Base-by-base conservation (phyloP, 306 rosid genomes). In the Arachis hypogaea region DNA sequence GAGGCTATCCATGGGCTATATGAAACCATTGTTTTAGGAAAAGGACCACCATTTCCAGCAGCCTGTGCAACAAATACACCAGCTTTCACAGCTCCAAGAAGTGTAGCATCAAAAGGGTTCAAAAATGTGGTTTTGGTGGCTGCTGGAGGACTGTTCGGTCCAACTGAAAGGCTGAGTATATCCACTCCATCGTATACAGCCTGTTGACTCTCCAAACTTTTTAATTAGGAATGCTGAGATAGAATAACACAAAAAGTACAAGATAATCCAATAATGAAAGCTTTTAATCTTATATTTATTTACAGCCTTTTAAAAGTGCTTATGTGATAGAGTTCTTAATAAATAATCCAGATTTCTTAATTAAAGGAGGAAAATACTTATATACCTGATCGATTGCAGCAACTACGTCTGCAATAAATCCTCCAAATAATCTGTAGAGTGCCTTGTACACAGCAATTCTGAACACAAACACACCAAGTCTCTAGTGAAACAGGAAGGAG, bases 371-470 rank as follows among this genome's bases (percentile, higher is more conserved):
- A 77, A 68, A 80, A 76, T 60, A 77, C 66, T 18, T 18, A 63
- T 62, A 38, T 71, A 95, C 99, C 98, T 90, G 99, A 86, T 95
- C 99, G 47, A 95, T 92, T 76, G 99, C 99, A 30, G 99, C 99
- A 43, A 95, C 99, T 12, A 95, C 99, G 86, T 95, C 99, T 9
- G 98, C 93, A 77, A 95, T 85, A 85, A 78, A 95, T 49, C 99
- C 99, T 75, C 99, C 99, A 80, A 95, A 95, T 50, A 92, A 86
- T 83, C 97, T 87, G 82, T 95, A 95, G 63, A 95, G 89, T 62
- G 99, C 98, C 86, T 95, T 95, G 80, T 95, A 95, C 60, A 92
- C 99, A 65, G 99, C 99, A 86, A 95, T 90, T 89, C 99, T 95
- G 87, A 65, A 82, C 60, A 82, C 66, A 77, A 50, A 75, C 18